Conservation (phyloP, 768 basidiomycete genomes). For the Leccinum longicurvipes region DNA sequence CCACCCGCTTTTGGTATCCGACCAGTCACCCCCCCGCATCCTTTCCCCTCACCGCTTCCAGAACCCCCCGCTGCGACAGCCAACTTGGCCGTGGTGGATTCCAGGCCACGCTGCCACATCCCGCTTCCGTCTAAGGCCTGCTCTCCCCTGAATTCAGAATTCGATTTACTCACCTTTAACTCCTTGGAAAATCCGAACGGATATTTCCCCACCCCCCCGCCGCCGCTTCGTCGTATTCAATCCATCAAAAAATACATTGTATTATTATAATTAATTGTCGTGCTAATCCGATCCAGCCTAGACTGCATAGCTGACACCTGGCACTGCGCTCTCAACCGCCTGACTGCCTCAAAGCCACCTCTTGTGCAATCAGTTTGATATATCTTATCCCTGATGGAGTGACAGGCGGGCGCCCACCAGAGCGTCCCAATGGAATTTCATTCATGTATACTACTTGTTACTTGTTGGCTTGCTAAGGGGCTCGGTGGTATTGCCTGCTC, state of each 20-base stretch:
- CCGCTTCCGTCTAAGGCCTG: slow-evolving; percentile 16
- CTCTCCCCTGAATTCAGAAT: slow-evolving; percentile 13
- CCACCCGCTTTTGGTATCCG: slow-evolving; percentile 6
- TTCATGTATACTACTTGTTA: background rate
- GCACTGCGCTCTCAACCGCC: slow-evolving; percentile 1
- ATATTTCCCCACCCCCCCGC: background rate
- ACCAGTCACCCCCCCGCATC: slow-evolving; percentile 3
- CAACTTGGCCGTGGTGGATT: slow-evolving; percentile 19
- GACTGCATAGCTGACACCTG: background rate
- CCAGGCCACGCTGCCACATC: slow-evolving; percentile 14
- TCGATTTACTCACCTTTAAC: slow-evolving; percentile 9
- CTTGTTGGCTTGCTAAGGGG: background rate
- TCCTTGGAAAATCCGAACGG: background rate
- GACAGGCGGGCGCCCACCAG: background rate
- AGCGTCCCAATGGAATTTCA: slow-evolving; percentile 13
- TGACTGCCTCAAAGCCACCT: background rate
- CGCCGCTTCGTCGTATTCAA: background rate
- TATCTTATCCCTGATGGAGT: slow-evolving; percentile 7
- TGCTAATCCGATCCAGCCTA: background rate
- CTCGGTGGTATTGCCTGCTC: slow-evolving; percentile 18
- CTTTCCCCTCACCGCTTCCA: slow-evolving; percentile 13
- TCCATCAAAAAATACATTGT: background rate
- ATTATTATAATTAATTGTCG: background rate
- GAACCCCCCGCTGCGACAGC: slow-evolving; percentile 11
- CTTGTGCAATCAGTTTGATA: slow-evolving; percentile 5